A percentile compares a stretch with the other conserved stretches of the same genome.
Conservation (phyloP, 805 yeast species). For the Millerago galiae region DNA sequence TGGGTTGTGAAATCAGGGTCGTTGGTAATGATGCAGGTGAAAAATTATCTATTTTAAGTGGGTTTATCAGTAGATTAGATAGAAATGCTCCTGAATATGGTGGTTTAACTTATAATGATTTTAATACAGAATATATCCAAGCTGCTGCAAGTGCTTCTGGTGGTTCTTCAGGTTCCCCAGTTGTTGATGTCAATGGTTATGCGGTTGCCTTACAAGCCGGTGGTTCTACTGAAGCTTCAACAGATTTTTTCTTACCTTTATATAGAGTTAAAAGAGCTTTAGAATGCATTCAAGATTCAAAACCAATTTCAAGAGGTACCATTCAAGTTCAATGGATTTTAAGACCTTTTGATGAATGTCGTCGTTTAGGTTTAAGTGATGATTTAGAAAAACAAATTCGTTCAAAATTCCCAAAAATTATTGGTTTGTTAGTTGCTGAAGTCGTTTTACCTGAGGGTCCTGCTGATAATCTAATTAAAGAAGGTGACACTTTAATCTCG, state of each 20-base stretch:
- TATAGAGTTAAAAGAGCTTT: conserved; percentile 80
- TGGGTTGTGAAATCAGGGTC: conserved; percentile 91
- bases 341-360: conserved; percentile 86
- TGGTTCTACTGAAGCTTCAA: conserved; percentile 85
- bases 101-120: conserved; percentile 79
- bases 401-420: conserved; percentile 58
- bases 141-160: conserved; percentile 97
- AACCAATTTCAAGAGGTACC: conserved; percentile 78
- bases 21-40: conserved; percentile 98
- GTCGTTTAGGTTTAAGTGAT: conserved; percentile 72
- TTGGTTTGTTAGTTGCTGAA: conserved; percentile 80
- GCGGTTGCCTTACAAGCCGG: conserved; percentile 95
- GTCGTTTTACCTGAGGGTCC: conserved; percentile 83
- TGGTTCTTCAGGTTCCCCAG: conserved; percentile 94
- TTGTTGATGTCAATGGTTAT: conserved; percentile 80
- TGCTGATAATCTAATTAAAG: conserved; percentile 62
- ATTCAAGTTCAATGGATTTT: conserved; percentile 86
- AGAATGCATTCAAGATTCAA: conserved; percentile 53
- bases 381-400: conserved; percentile 72
- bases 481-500: conserved; percentile 80
- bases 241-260: conserved; percentile 87
- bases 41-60: conserved; percentile 80
- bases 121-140: conserved; percentile 89
- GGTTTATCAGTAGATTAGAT: conserved; percentile 72
- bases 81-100: conserved; percentile 96